Evolutionary conservation across 2,329 filamentous ascomycete genomes (phyloP), one percentile per base, ranked within the genome.

Genomic region (Emergomyces orientalis): DNA sequence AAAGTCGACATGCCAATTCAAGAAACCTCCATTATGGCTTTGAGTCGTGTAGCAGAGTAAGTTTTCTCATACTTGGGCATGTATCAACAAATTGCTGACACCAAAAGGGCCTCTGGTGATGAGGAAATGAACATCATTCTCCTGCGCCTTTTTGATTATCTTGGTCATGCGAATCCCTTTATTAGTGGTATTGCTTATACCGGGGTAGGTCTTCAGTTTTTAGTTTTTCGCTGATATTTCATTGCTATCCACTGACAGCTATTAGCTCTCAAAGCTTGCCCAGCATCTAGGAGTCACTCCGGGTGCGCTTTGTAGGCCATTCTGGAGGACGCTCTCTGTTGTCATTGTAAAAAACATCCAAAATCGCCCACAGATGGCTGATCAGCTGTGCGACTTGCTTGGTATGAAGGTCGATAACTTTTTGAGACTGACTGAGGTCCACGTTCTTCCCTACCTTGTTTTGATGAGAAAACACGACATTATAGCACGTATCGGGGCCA

Each of bases 91-190:
- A 8, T 27, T 65, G 63, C 67, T 67, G 37, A 61, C 9, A 25
- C 37, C 54, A 63, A 37, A 61, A 87, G 86, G 63, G 82, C 88
- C 11, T 88, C 89, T 54, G 83, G 85, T 19, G 90, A 94, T 65
- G 86, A 93, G 66, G 91, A 96, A 72, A 83, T 96, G 62, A 94
- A 94, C 68, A 84, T 97, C 60, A 88, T 94, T 27, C 79, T 99
- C 37, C 82, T 96, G 62, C 87, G 89, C 67, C 82, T 97, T 7
- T 81, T 97, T 9, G 89, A 96, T 63, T 96, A 94, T 71, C 80
- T 97, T 9, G 93, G 93, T 8, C 88, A 94, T 75, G 80, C 84
- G 51, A 96, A 95, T 72, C 84, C 85, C 47, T 83, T 96, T 39
- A 80, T 96, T 9, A 90, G 88, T 61, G 88, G 88, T 4, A 84